These are phyloP conservation scores for Suillus luteus DNA, from an alignment of 768 basidiomycete species.

Conservation along the genomic window DNA sequence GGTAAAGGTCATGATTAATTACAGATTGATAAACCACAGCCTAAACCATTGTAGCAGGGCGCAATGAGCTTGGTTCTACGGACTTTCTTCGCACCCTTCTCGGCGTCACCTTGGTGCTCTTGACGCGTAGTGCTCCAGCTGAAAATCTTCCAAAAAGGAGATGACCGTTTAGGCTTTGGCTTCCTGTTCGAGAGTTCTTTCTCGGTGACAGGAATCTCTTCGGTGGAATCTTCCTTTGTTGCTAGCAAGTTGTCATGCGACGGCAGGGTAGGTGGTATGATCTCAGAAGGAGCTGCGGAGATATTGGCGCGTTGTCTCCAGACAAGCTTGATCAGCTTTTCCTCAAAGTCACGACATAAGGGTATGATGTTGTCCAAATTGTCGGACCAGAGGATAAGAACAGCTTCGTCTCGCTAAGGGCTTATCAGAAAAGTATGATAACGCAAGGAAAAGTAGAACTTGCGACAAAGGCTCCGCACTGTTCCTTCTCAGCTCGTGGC, in stretches of 20 bases:
- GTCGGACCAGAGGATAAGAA: conserved; percentile 85
- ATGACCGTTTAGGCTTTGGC: not conserved
- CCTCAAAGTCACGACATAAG: conserved; percentile 70
- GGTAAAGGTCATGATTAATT: conserved; percentile 25
- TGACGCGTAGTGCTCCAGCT: conserved; percentile 53
- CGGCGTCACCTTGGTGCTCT: conserved; percentile 43
- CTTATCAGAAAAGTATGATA: conserved; percentile 2
- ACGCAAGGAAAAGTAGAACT: conserved; percentile 27
- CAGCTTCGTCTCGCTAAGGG: conserved; percentile 75
- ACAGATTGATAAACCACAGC: conserved; percentile 68
- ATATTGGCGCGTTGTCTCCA: conserved; percentile 55
- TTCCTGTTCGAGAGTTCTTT: conserved; percentile 7
- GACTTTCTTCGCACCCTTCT: conserved; percentile 45
- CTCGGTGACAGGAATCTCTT: conserved; percentile 14
- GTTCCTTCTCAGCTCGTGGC: conserved; percentile 84
- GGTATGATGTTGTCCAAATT: conserved; percentile 79
- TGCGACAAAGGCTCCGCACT: conserved; percentile 87
- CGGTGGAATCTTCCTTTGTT: conserved; percentile 25
- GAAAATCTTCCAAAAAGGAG: conserved; percentile 28
- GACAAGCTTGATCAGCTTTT: conserved; percentile 78
- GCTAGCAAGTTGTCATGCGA: conserved; percentile 60
- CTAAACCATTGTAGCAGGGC: conserved; percentile 73
- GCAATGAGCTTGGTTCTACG: conserved; percentile 66
- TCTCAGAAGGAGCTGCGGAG: conserved; percentile 39
- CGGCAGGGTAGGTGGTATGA: conserved; percentile 47